Evolutionary conservation across 2,329 filamentous ascomycete genomes (phyloP).

Genomic region (Myriosclerotinia scirpicola): DNA sequence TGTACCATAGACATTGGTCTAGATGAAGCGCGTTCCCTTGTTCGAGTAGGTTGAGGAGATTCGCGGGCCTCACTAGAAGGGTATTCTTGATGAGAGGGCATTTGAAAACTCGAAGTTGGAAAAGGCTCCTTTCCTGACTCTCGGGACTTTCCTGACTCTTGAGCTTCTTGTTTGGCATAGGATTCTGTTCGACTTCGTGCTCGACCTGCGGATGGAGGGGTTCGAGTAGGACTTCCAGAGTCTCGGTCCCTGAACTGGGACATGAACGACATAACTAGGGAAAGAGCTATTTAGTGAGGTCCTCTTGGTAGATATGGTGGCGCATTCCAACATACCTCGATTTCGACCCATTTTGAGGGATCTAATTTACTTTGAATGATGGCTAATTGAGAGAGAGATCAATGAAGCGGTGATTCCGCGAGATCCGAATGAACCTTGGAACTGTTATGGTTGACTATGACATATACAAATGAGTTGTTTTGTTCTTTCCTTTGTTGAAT

Average conservation of each 20-base stretch:
- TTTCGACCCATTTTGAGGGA: slow-evolving; percentile 40
- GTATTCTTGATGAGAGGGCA: slow-evolving; percentile 7
- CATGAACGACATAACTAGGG: slow-evolving; percentile 82
- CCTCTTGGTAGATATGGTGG: slow-evolving; percentile 12
- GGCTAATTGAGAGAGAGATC: slow-evolving; percentile 2
- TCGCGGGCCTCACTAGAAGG: slow-evolving; percentile 15
- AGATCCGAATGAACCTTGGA: slow-evolving; percentile 29
- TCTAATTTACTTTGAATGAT: slow-evolving; percentile 5
- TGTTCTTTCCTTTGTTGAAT: slow-evolving; percentile 10
- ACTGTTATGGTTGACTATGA: slow-evolving; percentile 23
- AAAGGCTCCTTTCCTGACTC: slow-evolving; percentile 13
- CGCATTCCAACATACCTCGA: slow-evolving; percentile 38
- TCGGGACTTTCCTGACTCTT: background rate
- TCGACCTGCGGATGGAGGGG: slow-evolving; percentile 33
- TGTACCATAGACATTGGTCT: slow-evolving; percentile 84
- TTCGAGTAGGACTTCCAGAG: slow-evolving; percentile 39
- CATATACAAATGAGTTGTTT: slow-evolving; percentile 23
- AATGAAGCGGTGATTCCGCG: slow-evolving; percentile 28
- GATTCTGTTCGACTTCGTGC: slow-evolving; percentile 31
- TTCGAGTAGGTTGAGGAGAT: slow-evolving; percentile 41
- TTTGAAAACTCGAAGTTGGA: slow-evolving; percentile 17
- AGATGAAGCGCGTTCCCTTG: slow-evolving; percentile 47
- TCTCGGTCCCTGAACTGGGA: slow-evolving; percentile 62
- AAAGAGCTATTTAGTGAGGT: slow-evolving; percentile 18
- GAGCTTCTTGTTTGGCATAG: slow-evolving; percentile 28